Base-by-base conservation (phyloP, 1,139 yeast species). In the Kurtzmaniella natalensis region DNA sequence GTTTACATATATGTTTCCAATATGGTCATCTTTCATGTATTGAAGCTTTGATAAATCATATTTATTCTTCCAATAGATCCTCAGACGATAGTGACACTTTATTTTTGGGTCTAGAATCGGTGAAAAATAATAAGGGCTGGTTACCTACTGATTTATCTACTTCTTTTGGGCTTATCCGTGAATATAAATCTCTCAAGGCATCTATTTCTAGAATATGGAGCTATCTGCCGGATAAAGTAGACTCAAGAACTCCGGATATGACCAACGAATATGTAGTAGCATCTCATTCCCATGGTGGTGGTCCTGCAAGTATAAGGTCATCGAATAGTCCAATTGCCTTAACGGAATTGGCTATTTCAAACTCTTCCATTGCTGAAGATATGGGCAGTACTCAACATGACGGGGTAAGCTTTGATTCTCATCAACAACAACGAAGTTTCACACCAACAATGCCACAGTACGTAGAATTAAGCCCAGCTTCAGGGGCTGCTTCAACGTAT, bases 1-100 rank as follows among this genome's bases (percentile, higher is more conserved):
- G 94, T 5, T 58, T 89, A 20, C 97, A 89, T 54, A 58, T 83
- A 15, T 87, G 95, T 7, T 78, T 88, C 46, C 86, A 86, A 41
- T 79, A 73, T 49, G 95, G 94, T 4, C 76, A 78, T 41, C 51
- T 75, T 18, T 76, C 76, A 32, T 82, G 94, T 38, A 60, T 85
- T 35, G 72, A 77, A 39, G 66, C 78, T 17, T 58, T 89, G 24
- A 54, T 84, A 1, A 68, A 65, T 27, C 69, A 43, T 34, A 43
- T 64, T 16, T 37, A 48, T 11, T 10, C 26, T 7, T 19, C 18
- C 7, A 18, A 23, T n/a, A 21, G 24, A 4, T 7, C 32, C 4
- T 28, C 23, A 13, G 30, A 32, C 20, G 38, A 35, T 5, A 17
- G 28, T 7, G 36, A 28, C 15, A 3, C 41, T 35, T 13, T 28